Conservation (phyloP, 306 rosid genomes). For the Gillenia trifoliata region DNA sequence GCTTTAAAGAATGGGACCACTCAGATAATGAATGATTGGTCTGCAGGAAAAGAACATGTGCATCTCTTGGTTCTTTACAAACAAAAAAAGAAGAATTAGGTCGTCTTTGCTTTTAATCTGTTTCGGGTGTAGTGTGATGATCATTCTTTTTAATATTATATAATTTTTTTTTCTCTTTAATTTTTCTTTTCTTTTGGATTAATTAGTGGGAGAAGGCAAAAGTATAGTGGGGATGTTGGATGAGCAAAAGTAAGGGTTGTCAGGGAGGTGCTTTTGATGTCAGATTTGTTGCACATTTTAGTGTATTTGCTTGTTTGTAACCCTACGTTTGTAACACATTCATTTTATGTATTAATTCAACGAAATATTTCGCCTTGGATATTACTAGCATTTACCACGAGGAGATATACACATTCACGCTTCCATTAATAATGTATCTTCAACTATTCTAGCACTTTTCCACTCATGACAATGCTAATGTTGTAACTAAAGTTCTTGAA, state of each 20-base stretch:
- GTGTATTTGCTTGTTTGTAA: slow-evolving; percentile 35
- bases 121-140: slow-evolving; percentile 19
- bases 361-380: neutral
- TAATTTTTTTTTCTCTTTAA: slow-evolving; percentile 5
- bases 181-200: slow-evolving; percentile 24
- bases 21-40: slow-evolving; percentile 59
- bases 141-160: slow-evolving; percentile 31
- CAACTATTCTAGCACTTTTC: too few relatives aligned
- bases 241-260: slow-evolving; percentile 42
- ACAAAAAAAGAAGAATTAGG: slow-evolving; percentile 16
- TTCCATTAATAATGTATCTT: too few relatives aligned
- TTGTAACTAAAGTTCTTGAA: too few relatives aligned
- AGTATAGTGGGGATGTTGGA: slow-evolving; percentile 51
- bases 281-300: slow-evolving; percentile 34
- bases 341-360: slow-evolving; percentile 10
- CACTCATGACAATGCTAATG: too few relatives aligned
- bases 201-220: slow-evolving; percentile 30
- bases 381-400: too few relatives aligned
- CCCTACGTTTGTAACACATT: slow-evolving; percentile 25
- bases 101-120: slow-evolving; percentile 29
- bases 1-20: slow-evolving; percentile 60
- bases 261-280: slow-evolving; percentile 27
- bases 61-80: slow-evolving; percentile 25
- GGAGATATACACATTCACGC: too few relatives aligned
- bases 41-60: slow-evolving; percentile 67